Conservation (phyloP, 2,329 filamentous ascomycete genomes). For the Talaromyces sp. region DNA sequence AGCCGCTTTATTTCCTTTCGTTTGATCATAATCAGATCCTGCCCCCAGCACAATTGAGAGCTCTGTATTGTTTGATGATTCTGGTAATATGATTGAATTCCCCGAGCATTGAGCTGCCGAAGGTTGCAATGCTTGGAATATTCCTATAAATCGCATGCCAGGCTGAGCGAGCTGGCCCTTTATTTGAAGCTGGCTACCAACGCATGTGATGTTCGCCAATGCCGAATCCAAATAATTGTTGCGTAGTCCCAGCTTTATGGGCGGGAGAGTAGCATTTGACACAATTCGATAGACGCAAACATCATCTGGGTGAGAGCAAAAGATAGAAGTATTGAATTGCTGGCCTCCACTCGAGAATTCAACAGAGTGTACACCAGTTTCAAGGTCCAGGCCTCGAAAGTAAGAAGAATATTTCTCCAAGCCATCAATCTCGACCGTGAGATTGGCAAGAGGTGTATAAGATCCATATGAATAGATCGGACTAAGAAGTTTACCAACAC, state of each 20-base stretch:
- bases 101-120: background rate
- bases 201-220: conserved; percentile 36
- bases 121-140: conserved; percentile 13
- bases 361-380: conserved; percentile 9
- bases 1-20: conserved; percentile 48
- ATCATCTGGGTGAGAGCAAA: conserved; percentile 40
- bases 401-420: conserved; percentile 13
- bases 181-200: conserved; percentile 21
- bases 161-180: conserved; percentile 1
- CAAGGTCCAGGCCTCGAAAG: conserved; percentile 20
- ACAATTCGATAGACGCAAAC: conserved; percentile 44
- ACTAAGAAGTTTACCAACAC: conserved; percentile 20
- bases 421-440: conserved; percentile 21
- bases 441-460: conserved; percentile 26
- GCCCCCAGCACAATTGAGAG: conserved; percentile 48
- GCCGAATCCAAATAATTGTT: conserved; percentile 42
- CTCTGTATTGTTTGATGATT: background rate
- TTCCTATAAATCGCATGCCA: conserved; percentile 26
- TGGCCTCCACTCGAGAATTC: conserved; percentile 1
- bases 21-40: conserved; percentile 53
- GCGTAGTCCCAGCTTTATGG: conserved; percentile 45
- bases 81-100: background rate
- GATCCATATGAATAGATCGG: conserved; percentile 22
- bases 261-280: conserved; percentile 40
- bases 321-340: conserved; percentile 10